phyloP scores from a whole-genome alignment of 2,329 filamentous ascomycete genomes.

The Botrytis galanthina region DNA sequence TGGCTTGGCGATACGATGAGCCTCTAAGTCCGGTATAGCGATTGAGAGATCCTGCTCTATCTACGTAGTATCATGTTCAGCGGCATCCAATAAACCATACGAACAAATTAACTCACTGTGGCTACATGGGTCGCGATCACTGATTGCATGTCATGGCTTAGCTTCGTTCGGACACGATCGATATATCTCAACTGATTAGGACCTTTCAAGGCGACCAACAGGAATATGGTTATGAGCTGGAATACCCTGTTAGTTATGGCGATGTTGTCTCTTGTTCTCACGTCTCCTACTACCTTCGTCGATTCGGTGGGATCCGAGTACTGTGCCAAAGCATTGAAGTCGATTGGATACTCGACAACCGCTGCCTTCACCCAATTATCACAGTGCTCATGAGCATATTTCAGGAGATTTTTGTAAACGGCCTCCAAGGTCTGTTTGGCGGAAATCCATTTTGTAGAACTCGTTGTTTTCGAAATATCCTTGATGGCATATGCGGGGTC shows the following conservation, averaged over 20 bases:
- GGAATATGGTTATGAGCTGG: constrained; percentile 60
- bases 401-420: constrained; percentile 53
- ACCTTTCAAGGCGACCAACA: constrained; percentile 61
- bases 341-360: constrained; percentile 46
- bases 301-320: constrained; percentile 55
- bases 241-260: constrained; percentile 30
- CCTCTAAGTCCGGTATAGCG: constrained; percentile 1
- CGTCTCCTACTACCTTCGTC: constrained; percentile 45
- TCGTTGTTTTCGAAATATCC: constrained; percentile 48
- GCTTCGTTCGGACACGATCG: constrained; percentile 42
- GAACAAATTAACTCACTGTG: constrained; percentile 23
- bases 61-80: constrained; percentile 1
- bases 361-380: constrained; percentile 50
- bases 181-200: constrained; percentile 56
- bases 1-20: background rate
- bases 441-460: constrained; percentile 37
- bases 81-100: background rate
- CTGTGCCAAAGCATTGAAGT: constrained; percentile 58
- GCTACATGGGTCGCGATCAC: constrained; percentile 40
- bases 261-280: background rate
- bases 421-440: constrained; percentile 51
- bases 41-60: constrained; percentile 18
- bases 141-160: constrained; percentile 46
- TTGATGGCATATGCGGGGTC: constrained; percentile 55
- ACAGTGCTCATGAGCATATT: constrained; percentile 54